Evolutionary conservation across 1,284 basidiomycete species (phyloP), one percentile per base, ranked within the genome.

Genomic region (Exobasidium cylindrosporum): DNA sequence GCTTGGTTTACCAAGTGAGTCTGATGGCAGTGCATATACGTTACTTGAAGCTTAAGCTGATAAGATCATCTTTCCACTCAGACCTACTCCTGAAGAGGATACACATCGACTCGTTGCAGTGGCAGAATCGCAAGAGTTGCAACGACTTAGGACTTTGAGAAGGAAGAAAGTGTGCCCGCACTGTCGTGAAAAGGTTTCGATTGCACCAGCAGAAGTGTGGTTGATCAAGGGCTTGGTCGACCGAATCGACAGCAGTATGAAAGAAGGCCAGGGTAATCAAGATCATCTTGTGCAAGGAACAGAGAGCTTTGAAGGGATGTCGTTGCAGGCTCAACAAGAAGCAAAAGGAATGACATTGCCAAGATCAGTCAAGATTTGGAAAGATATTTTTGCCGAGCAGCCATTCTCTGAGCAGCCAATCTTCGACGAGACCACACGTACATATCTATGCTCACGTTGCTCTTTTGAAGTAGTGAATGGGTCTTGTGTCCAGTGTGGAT

Each of bases 111-210:
- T n/a, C n/a, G n/a, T n/a, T n/a, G n/a, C n/a, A 35, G 53, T 31
- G 32, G 53, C 14, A 14, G 24, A 55, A 44, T 14, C 14, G 31
- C n/a, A 13, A 55, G 53, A 55, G 28, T 21, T 26, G 17, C 17
- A 44, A n/a, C 62, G 61, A 13, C n/a, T 30, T 3, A 65, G 68
- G 11, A 72, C 65, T 3, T 67, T 68, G 4, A 62, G 65, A 32
- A 64, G 72, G 17, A 72, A 72, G 32, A 78, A 78, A 63, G 63
- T 73, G 29, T 78, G 76, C 52, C 76, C 76, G 1, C 67, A 67
- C 4, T 78, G 76, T 61, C 72, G 76, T 3, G 66, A 68, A 32
- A 66, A 72, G 32, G 68, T 78, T 6, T 56, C 57, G 4, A 64
- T 65, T n/a, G 62, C 67, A 4, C 76, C 76, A 3, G 64, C 72